These are phyloP conservation scores for Pseudogymnoascus sp. DNA, from an alignment of 2,329 filamentous ascomycete genomes.

Conservation along the genomic window DNA sequence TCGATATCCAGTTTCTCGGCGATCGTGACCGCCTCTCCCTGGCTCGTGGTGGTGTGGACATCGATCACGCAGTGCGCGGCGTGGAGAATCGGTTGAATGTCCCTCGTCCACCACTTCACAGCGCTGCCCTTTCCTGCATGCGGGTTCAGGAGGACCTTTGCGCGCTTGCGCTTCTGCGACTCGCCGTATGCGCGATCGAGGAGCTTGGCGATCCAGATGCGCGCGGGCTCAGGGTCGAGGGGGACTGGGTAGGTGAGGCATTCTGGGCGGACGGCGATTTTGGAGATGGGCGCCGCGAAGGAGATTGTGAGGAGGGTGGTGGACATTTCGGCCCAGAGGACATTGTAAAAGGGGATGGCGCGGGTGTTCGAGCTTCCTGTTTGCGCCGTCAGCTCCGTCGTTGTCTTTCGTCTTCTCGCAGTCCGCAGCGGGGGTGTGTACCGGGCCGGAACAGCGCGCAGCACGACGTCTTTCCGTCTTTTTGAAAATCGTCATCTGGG, in stretches of 20 bases:
- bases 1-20: slow-evolving; percentile 69
- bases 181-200: slow-evolving; percentile 64
- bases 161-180: slow-evolving; percentile 62
- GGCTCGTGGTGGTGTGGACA: slow-evolving; percentile 60
- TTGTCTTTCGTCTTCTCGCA: slow-evolving; percentile 14
- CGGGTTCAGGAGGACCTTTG: slow-evolving; percentile 87
- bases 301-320: slow-evolving; percentile 59
- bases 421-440: slow-evolving; percentile 26
- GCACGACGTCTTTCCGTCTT: slow-evolving; percentile 42
- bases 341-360: slow-evolving; percentile 70
- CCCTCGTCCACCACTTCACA: slow-evolving; percentile 61
- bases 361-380: slow-evolving; percentile 27
- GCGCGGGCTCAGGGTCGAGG: slow-evolving; percentile 31
- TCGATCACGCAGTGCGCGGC: slow-evolving; percentile 74
- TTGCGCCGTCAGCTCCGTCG: slow-evolving; percentile 15
- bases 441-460: slow-evolving; percentile 48
- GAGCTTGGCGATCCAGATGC: slow-evolving; percentile 59
- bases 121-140: slow-evolving; percentile 78
- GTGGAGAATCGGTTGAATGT: slow-evolving; percentile 74
- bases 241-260: slow-evolving; percentile 54
- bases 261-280: slow-evolving; percentile 52
- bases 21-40: slow-evolving; percentile 73
- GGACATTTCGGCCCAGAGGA: slow-evolving; percentile 70
- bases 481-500: slow-evolving; percentile 46
- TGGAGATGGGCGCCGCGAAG: slow-evolving; percentile 57